phyloP scores from a whole-genome alignment of 176 grass and related monocot genomes.

The Carex scoparia region DNA sequence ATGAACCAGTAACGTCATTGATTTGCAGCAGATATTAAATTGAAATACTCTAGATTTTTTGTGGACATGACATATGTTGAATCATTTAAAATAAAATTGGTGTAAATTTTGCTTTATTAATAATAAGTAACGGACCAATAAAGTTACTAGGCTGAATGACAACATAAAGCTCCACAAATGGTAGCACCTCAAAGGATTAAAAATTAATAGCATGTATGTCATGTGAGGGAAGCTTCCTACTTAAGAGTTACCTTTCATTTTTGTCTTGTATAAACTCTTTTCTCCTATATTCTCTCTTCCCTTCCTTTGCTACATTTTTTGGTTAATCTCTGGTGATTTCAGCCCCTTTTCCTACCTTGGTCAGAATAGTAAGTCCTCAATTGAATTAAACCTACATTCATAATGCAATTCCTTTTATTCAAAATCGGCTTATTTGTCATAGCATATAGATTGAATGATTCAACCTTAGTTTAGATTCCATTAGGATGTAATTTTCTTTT shows the following conservation, averaged over 20 bases:
- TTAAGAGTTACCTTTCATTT: slow-evolving; percentile 10
- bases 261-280: neutral
- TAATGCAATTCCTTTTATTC: neutral
- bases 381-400: neutral
- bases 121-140: neutral
- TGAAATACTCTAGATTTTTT: neutral
- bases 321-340: neutral
- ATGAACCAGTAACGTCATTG: neutral
- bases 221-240: slow-evolving; percentile 1
- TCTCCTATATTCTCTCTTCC: neutral
- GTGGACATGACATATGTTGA: neutral
- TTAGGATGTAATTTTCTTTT: neutral
- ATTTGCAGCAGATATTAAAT: neutral
- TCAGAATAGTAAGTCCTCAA: neutral
- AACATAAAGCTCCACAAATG: slow-evolving; percentile 6
- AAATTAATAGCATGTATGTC: neutral
- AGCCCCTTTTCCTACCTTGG: neutral
- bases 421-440: neutral
- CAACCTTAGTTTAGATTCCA: neutral
- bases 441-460: neutral
- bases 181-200: neutral
- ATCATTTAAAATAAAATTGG: neutral
- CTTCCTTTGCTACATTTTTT: neutral
- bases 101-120: neutral
- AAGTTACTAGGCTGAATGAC: neutral